These are phyloP conservation scores for Panus rudis DNA, from an alignment of 768 basidiomycete species.

Conservation along the genomic window DNA sequence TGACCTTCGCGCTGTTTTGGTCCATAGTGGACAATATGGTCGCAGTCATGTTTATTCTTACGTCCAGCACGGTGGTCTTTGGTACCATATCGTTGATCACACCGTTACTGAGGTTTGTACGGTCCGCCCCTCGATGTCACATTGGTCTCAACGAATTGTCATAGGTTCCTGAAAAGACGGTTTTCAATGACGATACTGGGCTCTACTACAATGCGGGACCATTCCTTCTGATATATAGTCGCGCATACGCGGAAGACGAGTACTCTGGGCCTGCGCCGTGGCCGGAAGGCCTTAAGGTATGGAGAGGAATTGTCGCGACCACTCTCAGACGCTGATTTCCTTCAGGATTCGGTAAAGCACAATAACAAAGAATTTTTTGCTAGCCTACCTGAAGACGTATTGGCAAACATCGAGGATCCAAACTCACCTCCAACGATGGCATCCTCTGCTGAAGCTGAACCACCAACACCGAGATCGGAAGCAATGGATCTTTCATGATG, in stretches of 20 bases:
- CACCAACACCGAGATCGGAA: neutral
- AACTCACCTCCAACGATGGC: conserved; percentile 20
- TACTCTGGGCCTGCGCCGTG: conserved; percentile 19
- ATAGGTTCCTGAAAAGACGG: conserved; percentile 65
- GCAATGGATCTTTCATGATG: neutral
- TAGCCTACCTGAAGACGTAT: conserved; percentile 24
- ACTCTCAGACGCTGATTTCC: neutral
- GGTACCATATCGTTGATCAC: conserved; percentile 81
- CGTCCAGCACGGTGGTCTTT: conserved; percentile 55
- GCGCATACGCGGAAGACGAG: conserved; percentile 21
- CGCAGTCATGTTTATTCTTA: conserved; percentile 76
- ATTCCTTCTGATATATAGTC: conserved; percentile 67
- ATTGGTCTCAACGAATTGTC: neutral
- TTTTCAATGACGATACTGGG: conserved; percentile 62
- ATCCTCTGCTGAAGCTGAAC: too few species aligned
- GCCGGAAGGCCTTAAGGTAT: conserved; percentile 25
- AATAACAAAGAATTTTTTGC: conserved; percentile 32
- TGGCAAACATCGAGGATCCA: conserved; percentile 13
- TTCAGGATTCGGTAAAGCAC: conserved; percentile 28
- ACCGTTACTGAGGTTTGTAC: conserved; percentile 52
- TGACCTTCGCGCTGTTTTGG: conserved; percentile 69
- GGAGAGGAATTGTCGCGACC: neutral
- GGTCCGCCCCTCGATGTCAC: neutral
- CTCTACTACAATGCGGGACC: conserved; percentile 74
- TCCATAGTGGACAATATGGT: conserved; percentile 74